Evolutionary conservation across 1,139 yeast genomes (phyloP).

Genomic region (Arxiozyma slooffiae): DNA sequence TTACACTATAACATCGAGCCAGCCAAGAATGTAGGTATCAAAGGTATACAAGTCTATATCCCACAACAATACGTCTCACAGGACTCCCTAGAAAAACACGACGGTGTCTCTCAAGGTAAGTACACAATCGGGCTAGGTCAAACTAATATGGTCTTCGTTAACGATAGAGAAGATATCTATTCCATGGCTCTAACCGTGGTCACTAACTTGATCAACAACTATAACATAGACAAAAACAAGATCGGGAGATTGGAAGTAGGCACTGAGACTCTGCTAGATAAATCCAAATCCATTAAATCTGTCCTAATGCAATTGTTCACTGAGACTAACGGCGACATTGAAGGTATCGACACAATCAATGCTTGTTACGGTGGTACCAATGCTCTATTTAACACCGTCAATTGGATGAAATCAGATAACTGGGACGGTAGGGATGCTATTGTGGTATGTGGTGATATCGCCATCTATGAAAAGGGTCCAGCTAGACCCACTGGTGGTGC

Average conservation of each 20-base stretch:
- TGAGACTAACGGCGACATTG: constrained; percentile 71
- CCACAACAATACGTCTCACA: constrained; percentile 83
- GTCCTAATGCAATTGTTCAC: constrained; percentile 84
- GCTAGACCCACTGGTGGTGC: constrained; percentile 99
- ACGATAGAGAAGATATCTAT: constrained; percentile 95
- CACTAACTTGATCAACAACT: constrained; percentile 64
- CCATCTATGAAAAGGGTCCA: constrained; percentile 91
- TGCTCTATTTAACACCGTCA: constrained; percentile 84
- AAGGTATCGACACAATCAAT: constrained; percentile 92
- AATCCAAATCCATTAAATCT: constrained; percentile 93
- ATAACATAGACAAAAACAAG: constrained; percentile 66
- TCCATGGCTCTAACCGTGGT: constrained; percentile 82
- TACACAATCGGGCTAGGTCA: constrained; percentile 98
- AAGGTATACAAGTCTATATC: constrained; percentile 85
- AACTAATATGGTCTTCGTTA: constrained; percentile 94
- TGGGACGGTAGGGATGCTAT: constrained; percentile 99
- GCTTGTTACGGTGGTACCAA: constrained; percentile 99
- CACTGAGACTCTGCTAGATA: constrained; percentile 93
- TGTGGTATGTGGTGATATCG: constrained; percentile 96
- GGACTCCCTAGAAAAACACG: constrained; percentile 73
- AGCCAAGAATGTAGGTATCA: constrained; percentile 82
- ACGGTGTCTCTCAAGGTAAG: constrained; percentile 85
- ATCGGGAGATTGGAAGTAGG: constrained; percentile 98
- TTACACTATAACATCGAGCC: constrained; percentile 21
- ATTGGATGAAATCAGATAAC: constrained; percentile 91